Evolutionary conservation across 2,329 filamentous ascomycete species (phyloP).

Genomic region (Tympanopsis confertula): DNA sequence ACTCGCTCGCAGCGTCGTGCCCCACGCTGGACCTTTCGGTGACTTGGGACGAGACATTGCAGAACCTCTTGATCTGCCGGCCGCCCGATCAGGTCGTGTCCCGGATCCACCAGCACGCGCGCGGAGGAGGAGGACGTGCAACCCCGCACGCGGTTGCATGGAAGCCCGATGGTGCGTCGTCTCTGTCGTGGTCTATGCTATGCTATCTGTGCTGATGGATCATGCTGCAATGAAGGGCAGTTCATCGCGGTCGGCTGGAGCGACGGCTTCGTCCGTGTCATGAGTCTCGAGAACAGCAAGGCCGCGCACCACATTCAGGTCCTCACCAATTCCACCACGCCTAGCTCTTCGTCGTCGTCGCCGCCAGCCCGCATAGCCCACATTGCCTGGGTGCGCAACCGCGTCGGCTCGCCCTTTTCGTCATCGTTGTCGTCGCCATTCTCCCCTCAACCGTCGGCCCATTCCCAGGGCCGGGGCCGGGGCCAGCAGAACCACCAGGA

Average conservation of each 20-base stretch:
- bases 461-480: no score
- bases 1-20: constrained; percentile 59
- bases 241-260: constrained; percentile 75
- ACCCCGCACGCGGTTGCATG: constrained; percentile 20
- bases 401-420: no score
- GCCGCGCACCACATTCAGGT: constrained; percentile 57
- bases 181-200: constrained; percentile 1
- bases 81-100: constrained; percentile 60
- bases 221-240: constrained; percentile 37
- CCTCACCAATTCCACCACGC: constrained; percentile 8
- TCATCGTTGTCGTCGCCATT: no score
- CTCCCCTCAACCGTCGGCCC: no score
- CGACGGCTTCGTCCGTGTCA: constrained; percentile 65
- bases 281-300: constrained; percentile 73
- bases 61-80: constrained; percentile 65
- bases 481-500: not conserved
- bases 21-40: constrained; percentile 77
- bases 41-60: constrained; percentile 51
- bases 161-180: not conserved
- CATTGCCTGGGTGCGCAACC: constrained; percentile 39
- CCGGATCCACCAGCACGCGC: constrained; percentile 33
- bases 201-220: constrained; percentile 6
- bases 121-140: constrained; percentile 28
- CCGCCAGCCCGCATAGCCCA: constrained; percentile 30
- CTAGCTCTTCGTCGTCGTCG: constrained; percentile 30